Evolutionary conservation across 495 filamentous ascomycete genomes (phyloP), one percentile per base, ranked within the genome.

Genomic region (Lasiosphaeria ovina): DNA sequence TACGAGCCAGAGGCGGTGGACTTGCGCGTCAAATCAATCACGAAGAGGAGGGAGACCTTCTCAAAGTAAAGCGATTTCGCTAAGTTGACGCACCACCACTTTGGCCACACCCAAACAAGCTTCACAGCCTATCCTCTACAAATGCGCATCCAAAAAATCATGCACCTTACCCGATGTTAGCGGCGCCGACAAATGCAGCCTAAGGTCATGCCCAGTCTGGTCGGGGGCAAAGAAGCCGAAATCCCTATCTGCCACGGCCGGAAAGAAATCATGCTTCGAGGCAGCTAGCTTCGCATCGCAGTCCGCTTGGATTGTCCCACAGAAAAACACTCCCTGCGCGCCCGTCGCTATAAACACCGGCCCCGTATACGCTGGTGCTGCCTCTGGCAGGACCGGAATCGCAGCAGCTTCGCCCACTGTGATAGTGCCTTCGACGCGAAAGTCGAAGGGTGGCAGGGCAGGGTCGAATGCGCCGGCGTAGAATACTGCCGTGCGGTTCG

Each of bases 131-230:
- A n/a, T n/a, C n/a, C n/a, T n/a, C n/a, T n/a, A n/a, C 36, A 40
- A 11, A 40, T 40, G 36, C 36, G 6, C 36, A 40, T 40, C 36
- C 24, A 52, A 24, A 45, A 45, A 59, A 32, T 59, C 38, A 53
- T 53, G 57, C 36, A 59, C 50, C 47, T 12, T 14, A 35, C 32
- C 4, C 7, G 51, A 42, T 0, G 53, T 62, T 5, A 14, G 17
- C 1, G 11, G n/a, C n/a, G 62, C 65, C 3, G 62, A 56, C 17
- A 45, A 40, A 42, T 56, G 52, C 57, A 64, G 36, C 57, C 51
- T 60, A n/a, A 64, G 32, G 40, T 35, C 33, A 24, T 64, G 62
- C 1, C 62, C 62, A 0, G 62, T 60, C 10, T 12, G 14, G 6
- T 32, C 24, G 0, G 62, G 57, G 6, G 45, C 34, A 45, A 44